Conservation (phyloP, 1,284 basidiomycete species). For the Leucoagaricus sp. region DNA sequence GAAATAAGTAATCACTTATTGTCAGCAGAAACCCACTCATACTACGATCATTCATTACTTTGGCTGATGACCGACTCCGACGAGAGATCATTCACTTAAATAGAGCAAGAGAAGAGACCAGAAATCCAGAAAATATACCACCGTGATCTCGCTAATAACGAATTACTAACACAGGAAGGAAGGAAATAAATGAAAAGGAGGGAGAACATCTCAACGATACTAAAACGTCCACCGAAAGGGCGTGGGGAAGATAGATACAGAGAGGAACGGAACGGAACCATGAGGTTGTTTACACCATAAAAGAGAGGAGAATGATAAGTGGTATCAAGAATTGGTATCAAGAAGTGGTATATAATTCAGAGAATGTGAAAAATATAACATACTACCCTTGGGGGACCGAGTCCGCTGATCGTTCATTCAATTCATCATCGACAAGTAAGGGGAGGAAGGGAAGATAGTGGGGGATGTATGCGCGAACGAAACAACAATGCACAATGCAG, state of each 20-base stretch:
- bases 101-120: not conserved
- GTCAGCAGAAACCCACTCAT: too few relatives aligned
- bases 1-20: too few relatives aligned
- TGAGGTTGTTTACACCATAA: not conserved
- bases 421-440: too few relatives aligned
- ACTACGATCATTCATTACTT: too few relatives aligned
- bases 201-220: slow-evolving; percentile 9
- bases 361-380: not conserved
- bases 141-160: not conserved
- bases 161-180: slow-evolving; percentile 3
- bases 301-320: not conserved
- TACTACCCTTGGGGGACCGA: too few relatives aligned
- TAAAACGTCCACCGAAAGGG: slow-evolving; percentile 17
- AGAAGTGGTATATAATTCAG: slow-evolving; percentile 33
- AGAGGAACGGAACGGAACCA: not conserved
- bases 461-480: too few relatives aligned
- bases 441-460: too few relatives aligned
- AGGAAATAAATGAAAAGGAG: not conserved
- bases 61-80: too few relatives aligned
- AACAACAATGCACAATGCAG: too few relatives aligned
- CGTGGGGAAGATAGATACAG: not conserved
- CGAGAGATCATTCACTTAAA: too few relatives aligned
- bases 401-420: too few relatives aligned
- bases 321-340: slow-evolving; percentile 31
- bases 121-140: not conserved